Evolutionary conservation across 805 yeast genomes (phyloP).

Genomic region (Candida ulmi): DNA sequence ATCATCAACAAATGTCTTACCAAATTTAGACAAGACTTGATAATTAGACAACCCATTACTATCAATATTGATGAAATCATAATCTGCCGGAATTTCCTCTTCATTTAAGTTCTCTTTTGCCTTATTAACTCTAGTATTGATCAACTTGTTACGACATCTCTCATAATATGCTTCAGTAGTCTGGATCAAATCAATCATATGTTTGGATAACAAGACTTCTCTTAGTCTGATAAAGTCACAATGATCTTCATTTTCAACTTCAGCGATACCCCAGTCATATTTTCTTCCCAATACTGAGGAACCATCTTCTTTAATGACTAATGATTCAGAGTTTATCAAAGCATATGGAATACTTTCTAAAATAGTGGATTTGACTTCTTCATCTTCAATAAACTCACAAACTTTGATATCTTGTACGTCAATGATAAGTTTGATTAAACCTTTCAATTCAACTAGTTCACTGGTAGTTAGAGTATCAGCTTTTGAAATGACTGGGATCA

Average conservation of each 20-base stretch:
- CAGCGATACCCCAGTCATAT: slow-evolving; percentile 84
- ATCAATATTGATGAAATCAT: slow-evolving; percentile 24
- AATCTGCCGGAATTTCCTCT: slow-evolving; percentile 4
- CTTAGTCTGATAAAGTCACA: slow-evolving; percentile 72
- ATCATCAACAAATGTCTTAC: slow-evolving; percentile 32
- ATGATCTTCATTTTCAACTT: slow-evolving; percentile 69
- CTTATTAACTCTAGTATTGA: slow-evolving; percentile 38
- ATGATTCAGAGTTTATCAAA: slow-evolving; percentile 60
- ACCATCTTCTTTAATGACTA: slow-evolving; percentile 37
- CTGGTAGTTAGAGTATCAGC: slow-evolving; percentile 64
- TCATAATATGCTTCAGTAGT: slow-evolving; percentile 77
- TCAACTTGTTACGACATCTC: slow-evolving; percentile 53
- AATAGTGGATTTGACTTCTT: slow-evolving; percentile 27
- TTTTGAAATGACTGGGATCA: slow-evolving; percentile 78
- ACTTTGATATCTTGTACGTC: slow-evolving; percentile 50
- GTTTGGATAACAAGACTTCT: slow-evolving; percentile 56
- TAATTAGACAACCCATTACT: slow-evolving; percentile 32
- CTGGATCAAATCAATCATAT: slow-evolving; percentile 73
- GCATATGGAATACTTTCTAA: slow-evolving; percentile 57
- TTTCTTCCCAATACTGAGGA: slow-evolving; percentile 62
- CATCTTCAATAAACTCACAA: slow-evolving; percentile 45
- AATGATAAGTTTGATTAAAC: slow-evolving; percentile 43
- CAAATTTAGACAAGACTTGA: slow-evolving; percentile 31
- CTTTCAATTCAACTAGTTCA: slow-evolving; percentile 53
- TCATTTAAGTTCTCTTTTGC: slow-evolving; percentile 16